Conservation (phyloP, 306 rosid genomes). For the Sechiopsis laciniata region DNA sequence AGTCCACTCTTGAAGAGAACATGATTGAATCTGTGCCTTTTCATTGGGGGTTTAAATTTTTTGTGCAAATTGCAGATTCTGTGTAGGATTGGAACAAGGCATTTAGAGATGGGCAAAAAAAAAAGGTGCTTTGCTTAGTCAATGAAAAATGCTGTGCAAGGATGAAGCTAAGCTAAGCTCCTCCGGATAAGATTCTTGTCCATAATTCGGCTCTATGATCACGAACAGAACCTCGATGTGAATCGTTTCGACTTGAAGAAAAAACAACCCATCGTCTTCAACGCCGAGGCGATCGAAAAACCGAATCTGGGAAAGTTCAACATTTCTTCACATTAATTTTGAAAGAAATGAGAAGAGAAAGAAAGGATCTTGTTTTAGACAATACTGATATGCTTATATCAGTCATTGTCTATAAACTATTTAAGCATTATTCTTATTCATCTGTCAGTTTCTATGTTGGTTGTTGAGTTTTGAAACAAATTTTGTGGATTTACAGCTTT, state of each 20-base stretch:
- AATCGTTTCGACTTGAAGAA: background rate
- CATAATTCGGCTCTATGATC: background rate
- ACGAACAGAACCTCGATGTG: background rate
- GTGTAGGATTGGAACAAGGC: constrained; percentile 3
- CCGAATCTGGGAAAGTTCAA: background rate
- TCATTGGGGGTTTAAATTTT: background rate
- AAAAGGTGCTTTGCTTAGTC: background rate
- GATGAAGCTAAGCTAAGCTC: background rate
- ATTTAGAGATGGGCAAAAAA: constrained; percentile 12
- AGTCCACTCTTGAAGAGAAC: constrained; percentile 19
- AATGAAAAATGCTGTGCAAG: constrained; percentile 19
- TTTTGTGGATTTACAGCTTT: background rate
- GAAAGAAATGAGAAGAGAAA: background rate
- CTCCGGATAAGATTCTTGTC: constrained; percentile 3
- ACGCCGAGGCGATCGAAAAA: background rate
- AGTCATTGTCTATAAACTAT: background rate
- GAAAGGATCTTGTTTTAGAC: background rate
- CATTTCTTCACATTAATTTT: background rate
- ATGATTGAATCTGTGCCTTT: background rate
- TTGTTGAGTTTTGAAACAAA: background rate
- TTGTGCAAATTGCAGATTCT: constrained; percentile 19
- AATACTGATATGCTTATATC: background rate
- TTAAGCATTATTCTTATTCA: constrained; percentile 8
- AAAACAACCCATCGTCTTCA: background rate
- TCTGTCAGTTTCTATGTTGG: background rate